A percentile compares a stretch with the other conserved stretches of the same genome.
Conservation (phyloP, 1,284 basidiomycete genomes). For the Xerocomus cyaneibrunnescens region DNA sequence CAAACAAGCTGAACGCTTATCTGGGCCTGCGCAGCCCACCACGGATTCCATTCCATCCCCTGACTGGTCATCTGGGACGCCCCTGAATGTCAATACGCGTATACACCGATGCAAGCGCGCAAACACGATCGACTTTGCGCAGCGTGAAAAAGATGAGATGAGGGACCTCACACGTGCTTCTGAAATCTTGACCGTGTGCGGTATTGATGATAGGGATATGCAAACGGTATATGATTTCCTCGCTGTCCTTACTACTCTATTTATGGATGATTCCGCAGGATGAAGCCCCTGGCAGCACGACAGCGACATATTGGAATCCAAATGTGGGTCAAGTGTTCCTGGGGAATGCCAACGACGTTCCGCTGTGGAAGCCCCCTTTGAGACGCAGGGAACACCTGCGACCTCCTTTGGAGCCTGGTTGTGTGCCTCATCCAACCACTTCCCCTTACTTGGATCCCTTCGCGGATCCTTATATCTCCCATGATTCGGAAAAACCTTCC, state of each 20-base stretch:
- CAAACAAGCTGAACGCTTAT: conserved; percentile 1
- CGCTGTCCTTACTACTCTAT: neutral
- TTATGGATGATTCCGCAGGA: conserved; percentile 20
- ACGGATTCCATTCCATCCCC: neutral
- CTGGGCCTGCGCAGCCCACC: neutral
- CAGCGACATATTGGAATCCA: conserved; percentile 51
- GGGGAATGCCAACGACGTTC: conserved; percentile 79
- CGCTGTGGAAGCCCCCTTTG: conserved; percentile 37
- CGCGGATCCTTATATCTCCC: conserved; percentile 6
- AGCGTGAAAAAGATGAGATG: conserved; percentile 88
- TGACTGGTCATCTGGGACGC: neutral
- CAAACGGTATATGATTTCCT: conserved; percentile 16
- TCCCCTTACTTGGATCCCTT: conserved; percentile 18
- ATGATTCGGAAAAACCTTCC: conserved; percentile 34
- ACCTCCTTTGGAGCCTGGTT: neutral
- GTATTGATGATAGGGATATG: conserved; percentile 7
- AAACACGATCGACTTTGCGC: conserved; percentile 72
- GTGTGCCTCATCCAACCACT: neutral
- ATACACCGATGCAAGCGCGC: conserved; percentile 34
- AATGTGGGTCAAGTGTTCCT: conserved; percentile 65
- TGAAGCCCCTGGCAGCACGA: conserved; percentile 35
- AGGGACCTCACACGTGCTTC: conserved; percentile 80
- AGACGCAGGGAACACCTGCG: conserved; percentile 12
- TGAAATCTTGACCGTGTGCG: conserved; percentile 63
- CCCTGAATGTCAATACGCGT: conserved; percentile 12